Evolutionary conservation across 1,139 yeast genomes (phyloP), one percentile per base, ranked within the genome.

Genomic region (Taphrina betulina): DNA sequence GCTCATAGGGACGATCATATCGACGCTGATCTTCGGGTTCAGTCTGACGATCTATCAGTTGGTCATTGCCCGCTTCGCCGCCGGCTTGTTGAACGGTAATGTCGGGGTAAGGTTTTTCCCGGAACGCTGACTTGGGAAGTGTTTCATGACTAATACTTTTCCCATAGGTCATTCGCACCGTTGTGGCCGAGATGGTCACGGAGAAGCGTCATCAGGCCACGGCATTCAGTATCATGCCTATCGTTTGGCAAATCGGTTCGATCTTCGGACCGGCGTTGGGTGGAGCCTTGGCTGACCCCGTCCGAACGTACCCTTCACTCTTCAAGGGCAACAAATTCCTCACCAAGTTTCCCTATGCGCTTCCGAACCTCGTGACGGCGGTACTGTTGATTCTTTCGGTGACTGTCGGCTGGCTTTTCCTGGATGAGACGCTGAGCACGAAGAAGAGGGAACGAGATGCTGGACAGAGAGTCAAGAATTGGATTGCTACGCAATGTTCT

Each of bases 71-170:
- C 70, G 85, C 62, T 67, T 76, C 20, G 62, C 78, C 29, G 75
- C 78, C 67, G 86, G 86, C 0, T 70, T 78, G 14, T 69, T 80
- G 33, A 81, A 81, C 65, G 85, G 85, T 3, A 81, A 80, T 63
- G 77, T 80, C 7, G 80, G 83, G 0, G 83, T n/a, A n/a, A n/a
- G n/a, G n/a, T n/a, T n/a, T n/a, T n/a, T n/a, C n/a, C n/a, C n/a
- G n/a, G n/a, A n/a, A n/a, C n/a, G n/a, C n/a, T n/a, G n/a, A n/a
- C n/a, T n/a, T n/a, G n/a, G n/a, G n/a, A n/a, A n/a, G n/a, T n/a
- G n/a, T n/a, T n/a, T n/a, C n/a, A n/a, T n/a, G n/a, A n/a, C n/a
- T n/a, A n/a, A n/a, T n/a, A n/a, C n/a, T n/a, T n/a, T n/a, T n/a
- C n/a, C n/a, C n/a, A n/a, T n/a, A n/a, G n/a, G n/a, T 81, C 2